Conservation (phyloP, 371 early-diverging fungal species). For the Actinomucor elegans region DNA sequence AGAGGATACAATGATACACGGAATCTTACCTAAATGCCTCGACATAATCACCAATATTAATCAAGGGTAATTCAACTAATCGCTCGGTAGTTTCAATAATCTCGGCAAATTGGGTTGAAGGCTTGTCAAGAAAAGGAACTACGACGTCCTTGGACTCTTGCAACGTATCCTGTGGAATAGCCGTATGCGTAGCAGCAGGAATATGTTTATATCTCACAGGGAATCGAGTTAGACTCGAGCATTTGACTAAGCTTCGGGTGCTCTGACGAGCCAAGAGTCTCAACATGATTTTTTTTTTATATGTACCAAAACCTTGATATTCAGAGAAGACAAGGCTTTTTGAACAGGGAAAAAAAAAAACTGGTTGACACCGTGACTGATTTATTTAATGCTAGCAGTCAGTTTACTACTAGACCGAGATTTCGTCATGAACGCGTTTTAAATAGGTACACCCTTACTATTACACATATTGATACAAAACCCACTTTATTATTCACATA, state of each 20-base stretch:
- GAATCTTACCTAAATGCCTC: slow-evolving; percentile 50
- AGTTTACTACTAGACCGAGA: too few relatives aligned
- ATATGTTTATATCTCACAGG: slow-evolving; percentile 1
- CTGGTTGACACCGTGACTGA: too few relatives aligned
- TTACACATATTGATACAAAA: too few relatives aligned
- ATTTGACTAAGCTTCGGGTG: neutral
- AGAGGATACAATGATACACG: neutral
- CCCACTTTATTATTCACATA: too few relatives aligned
- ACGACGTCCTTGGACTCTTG: neutral
- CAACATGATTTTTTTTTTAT: slow-evolving; percentile 5
- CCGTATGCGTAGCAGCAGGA: neutral
- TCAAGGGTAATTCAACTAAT: neutral
- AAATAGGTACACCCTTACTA: too few relatives aligned
- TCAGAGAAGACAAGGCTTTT: too few relatives aligned
- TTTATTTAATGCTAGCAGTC: too few relatives aligned
- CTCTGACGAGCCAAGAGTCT: slow-evolving; percentile 10
- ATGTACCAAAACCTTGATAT: too few relatives aligned
- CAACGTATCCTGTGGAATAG: neutral
- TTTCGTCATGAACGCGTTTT: too few relatives aligned
- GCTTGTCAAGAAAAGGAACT: neutral
- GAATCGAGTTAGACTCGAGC: neutral
- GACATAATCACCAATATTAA: slow-evolving; percentile 56
- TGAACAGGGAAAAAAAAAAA: too few relatives aligned
- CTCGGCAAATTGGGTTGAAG: neutral
- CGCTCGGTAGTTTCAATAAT: neutral